phyloP scores from a whole-genome alignment of 2,329 filamentous ascomycete species.

The Fusarium setosum region DNA sequence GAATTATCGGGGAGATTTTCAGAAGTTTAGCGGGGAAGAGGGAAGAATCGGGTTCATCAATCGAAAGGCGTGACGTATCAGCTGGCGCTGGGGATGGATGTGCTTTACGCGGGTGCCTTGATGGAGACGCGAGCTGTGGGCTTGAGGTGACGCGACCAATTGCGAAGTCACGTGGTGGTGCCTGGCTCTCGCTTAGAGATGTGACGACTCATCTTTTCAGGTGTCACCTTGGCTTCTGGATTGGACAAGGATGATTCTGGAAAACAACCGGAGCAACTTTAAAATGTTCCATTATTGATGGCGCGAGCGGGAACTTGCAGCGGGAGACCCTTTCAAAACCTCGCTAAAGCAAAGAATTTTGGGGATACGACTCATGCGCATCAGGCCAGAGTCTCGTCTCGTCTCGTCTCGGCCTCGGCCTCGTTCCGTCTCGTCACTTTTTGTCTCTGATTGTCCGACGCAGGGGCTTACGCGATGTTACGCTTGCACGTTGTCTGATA shows the following conservation, averaged over 20 bases:
- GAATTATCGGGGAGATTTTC: background rate
- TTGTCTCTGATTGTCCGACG: slow-evolving; percentile 3
- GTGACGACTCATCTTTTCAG: slow-evolving; percentile 30
- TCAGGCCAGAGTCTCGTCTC: slow-evolving; percentile 7
- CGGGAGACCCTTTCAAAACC: background rate
- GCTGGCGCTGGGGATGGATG: background rate
- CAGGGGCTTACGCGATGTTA: slow-evolving; percentile 10
- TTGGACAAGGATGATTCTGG: slow-evolving; percentile 17
- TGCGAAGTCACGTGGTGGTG: slow-evolving; percentile 46
- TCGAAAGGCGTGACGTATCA: background rate
- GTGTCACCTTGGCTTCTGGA: slow-evolving; percentile 6
- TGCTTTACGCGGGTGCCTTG: slow-evolving; percentile 34
- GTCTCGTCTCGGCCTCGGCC: slow-evolving; percentile 22
- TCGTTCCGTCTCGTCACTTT: slow-evolving; percentile 16
- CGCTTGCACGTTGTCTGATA: slow-evolving; percentile 17
- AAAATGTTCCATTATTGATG: slow-evolving; percentile 5
- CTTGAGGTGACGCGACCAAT: slow-evolving; percentile 39
- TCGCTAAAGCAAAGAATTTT: background rate
- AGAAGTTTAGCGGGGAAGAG: background rate
- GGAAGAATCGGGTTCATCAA: background rate
- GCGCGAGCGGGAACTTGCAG: slow-evolving; percentile 31
- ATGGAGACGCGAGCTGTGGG: slow-evolving; percentile 25
- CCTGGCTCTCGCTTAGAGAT: background rate
- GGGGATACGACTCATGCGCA: background rate
- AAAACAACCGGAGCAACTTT: slow-evolving; percentile 13